A percentile compares a stretch with the other conserved stretches of the same genome.
Evolutionary conservation across 164 flowering plant species (phyloP).

Genomic region (Echeveria elegans): DNA sequence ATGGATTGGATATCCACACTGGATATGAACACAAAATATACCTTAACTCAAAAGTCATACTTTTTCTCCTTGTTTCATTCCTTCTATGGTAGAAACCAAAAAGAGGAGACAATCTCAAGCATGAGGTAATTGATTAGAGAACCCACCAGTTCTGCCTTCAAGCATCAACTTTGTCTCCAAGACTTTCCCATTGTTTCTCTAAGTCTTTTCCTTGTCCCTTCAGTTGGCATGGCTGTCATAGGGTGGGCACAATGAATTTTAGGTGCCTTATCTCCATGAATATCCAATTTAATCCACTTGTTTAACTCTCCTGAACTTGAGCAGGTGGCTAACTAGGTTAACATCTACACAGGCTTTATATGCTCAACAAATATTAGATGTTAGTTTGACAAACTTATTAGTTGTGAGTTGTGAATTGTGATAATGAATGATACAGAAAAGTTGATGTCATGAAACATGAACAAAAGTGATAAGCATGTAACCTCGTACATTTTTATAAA

Average conservation of each 20-base stretch:
- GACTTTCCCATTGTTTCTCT: slow-evolving; percentile 57
- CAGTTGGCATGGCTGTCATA: slow-evolving; percentile 37
- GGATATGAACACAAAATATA: not conserved
- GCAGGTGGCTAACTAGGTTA: slow-evolving; percentile 9
- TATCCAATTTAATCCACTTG: slow-evolving; percentile 68
- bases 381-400: not conserved
- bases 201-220: slow-evolving; percentile 77
- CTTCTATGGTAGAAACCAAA: not conserved
- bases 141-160: slow-evolving; percentile 64
- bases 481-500: not conserved
- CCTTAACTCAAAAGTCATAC: no score
- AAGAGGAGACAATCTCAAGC: not conserved
- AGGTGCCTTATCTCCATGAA: slow-evolving; percentile 39
- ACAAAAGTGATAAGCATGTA: not conserved
- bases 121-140: not conserved
- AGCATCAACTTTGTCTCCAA: slow-evolving; percentile 91
- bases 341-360: not conserved
- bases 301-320: slow-evolving; percentile 43
- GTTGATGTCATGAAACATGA: not conserved
- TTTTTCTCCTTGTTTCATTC: no score
- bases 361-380: not conserved
- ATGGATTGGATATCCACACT: not conserved
- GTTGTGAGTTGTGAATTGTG: not conserved
- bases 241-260: slow-evolving; percentile 71
- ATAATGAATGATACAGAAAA: no score